Evolutionary conservation across 78 protist genomes (phyloP), one percentile per base, ranked within the genome.

Genomic region (Blattamonas nauphoetae): DNA sequence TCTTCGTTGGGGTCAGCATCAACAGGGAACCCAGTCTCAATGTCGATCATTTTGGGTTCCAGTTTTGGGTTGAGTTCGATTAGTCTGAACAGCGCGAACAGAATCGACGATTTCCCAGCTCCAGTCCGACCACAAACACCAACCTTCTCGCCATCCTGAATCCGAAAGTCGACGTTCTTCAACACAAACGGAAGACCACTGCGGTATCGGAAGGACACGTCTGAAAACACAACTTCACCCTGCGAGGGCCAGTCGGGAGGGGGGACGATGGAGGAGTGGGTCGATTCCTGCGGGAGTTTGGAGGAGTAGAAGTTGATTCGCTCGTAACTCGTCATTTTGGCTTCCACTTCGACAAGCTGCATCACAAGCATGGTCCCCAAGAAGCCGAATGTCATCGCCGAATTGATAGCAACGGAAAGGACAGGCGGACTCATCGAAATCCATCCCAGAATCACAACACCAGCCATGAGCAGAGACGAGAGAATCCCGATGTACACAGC

Each of bases 81-180:
- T n/a, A n/a, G n/a, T n/a, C n/a, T n/a, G n/a, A 87, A 36, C 21
- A 87, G 42, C 80, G 4, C 84, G 2, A 34, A 38, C 1, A 64
- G 11, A 0, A 83, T 1, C 2, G 43, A 77, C n/a, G 88, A 85
- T 44, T 89, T 89, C 35, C 91, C 91, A 46, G 86, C 38, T 21
- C 91, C 91, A 0, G 91, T 85, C 35, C 88, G 81, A 0, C 91
- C 91, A 0, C 85, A 83, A 41, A 89, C 71, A 36, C 87, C 91
- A 1, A 85, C 63, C 85, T 64, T 89, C 29, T 77, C 87, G 32
- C 45, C 2, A 0, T 82, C 45, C 0, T 45, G 33, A 5, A 84
- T 42, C 1, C 6, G 38, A 34, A 85, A 71, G 1, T 3, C 3
- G 32, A 89, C 55, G 42, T 64, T 63, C 29, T 45, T 45, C n/a